Evolutionary conservation across 148 eudicot genomes (phyloP), one percentile per base, ranked within the genome.

Genomic region (Dysphania ambrosioides): DNA sequence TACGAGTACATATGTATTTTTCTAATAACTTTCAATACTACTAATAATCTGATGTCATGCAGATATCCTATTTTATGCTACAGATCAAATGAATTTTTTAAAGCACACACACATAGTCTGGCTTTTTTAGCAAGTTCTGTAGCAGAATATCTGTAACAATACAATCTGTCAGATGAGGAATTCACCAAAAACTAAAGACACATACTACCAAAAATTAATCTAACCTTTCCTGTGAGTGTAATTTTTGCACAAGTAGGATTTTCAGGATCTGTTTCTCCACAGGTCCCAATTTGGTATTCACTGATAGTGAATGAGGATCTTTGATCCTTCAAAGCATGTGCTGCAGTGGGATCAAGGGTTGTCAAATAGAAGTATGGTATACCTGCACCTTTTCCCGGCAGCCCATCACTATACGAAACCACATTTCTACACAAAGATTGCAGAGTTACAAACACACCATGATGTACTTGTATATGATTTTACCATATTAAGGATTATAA

Each of bases 351-450:
- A 78, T 94, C 98, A 65, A 91, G 95, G 51, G 93, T 74, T 57
- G 96, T 94, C 80, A 94, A 77, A 72, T 94, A 94, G 78, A 94
- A 94, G 74, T 94, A 94, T 5, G 97, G 97, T 74, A 94, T 74
- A 59, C 98, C 98, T 6, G 34, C 79, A 57, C 97, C 97, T 73
- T 87, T 65, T 24, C 79, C 85, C 8, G 96, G 93, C 35, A 83
- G 70, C 32, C 98, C 97, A 79, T 94, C 97, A 75, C 97, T 91
- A 68, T 82, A 94, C 10, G 97, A 94, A 61, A 88, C 98, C 80
- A 91, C 98, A 82, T 94, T 91, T 83, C 97, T 94, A 82, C 78
- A 86, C 49, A 41, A 18, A 53, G 10, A 19, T 21, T 53, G 8
- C 40, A 74, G 41, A n/a, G n/a, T n/a, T n/a, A n/a, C n/a, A n/a